A percentile compares a stretch with the other conserved stretches of the same genome.
Evolutionary conservation across 2,329 filamentous ascomycete species (phyloP).

Genomic region (Karstenula rhodostoma): DNA sequence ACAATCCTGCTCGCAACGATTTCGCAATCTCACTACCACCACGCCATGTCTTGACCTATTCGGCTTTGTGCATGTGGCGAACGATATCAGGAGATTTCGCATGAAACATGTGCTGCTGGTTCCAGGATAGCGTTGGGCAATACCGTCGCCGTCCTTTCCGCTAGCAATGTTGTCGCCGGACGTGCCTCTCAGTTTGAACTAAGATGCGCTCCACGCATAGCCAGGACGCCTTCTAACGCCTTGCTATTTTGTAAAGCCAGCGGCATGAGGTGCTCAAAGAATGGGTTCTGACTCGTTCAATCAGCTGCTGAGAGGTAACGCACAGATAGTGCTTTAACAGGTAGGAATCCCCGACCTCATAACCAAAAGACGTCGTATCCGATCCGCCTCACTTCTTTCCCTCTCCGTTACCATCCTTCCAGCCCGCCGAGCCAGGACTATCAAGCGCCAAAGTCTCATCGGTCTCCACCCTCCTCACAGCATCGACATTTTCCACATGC

Average conservation of each 20-base stretch:
- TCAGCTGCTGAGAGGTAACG: neutral
- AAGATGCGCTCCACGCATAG: neutral
- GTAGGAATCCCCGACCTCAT: neutral
- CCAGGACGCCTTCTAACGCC: neutral
- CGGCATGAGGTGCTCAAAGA: neutral
- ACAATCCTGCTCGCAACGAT: too few relatives aligned
- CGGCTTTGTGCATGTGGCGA: too few relatives aligned
- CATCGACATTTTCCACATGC: conserved; percentile 2
- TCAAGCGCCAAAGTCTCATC: conserved; percentile 1
- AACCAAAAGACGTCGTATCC: neutral
- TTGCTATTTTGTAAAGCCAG: neutral
- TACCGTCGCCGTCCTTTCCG: too few relatives aligned
- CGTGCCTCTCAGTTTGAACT: too few relatives aligned
- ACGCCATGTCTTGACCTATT: too few relatives aligned
- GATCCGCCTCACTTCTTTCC: neutral
- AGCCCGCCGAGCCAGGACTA: neutral
- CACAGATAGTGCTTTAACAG: neutral
- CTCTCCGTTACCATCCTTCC: neutral
- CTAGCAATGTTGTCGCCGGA: too few relatives aligned
- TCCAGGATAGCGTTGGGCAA: too few relatives aligned
- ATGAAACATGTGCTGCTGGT: too few relatives aligned
- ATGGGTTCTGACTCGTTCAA: neutral
- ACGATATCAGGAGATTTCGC: too few relatives aligned
- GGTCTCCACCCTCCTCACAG: conserved; percentile 1
- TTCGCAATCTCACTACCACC: too few relatives aligned